These are phyloP conservation scores for Phtheirospermum japonicum DNA, from an alignment of 257 asterid species.

Conservation along the genomic window DNA sequence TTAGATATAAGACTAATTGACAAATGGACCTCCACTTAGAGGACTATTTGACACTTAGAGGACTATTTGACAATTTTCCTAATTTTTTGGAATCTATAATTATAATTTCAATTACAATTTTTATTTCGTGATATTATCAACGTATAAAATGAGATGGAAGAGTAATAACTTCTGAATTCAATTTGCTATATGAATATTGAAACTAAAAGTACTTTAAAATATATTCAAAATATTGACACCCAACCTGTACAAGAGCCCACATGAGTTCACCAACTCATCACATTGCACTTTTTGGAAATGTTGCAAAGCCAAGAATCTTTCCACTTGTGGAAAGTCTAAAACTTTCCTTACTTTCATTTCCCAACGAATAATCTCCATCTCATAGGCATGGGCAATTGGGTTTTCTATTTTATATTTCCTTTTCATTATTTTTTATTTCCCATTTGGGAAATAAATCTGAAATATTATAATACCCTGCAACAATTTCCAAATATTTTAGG, in stretches of 20 bases:
- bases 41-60: too few species aligned
- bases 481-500: neutral
- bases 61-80: too few species aligned
- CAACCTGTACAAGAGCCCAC: constrained; percentile 34
- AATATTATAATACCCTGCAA: constrained; percentile 1
- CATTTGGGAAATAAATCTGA: neutral
- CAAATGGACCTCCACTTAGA: too few species aligned
- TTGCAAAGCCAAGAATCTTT: constrained; percentile 39
- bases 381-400: constrained; percentile 24
- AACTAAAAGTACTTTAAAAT: neutral
- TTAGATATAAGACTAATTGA: too few species aligned
- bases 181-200: constrained; percentile 6
- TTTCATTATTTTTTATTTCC: neutral
- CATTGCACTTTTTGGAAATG: constrained; percentile 32
- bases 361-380: constrained; percentile 34
- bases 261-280: constrained; percentile 37
- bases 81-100: too few species aligned
- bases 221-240: neutral
- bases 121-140: too few species aligned
- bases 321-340: constrained; percentile 41
- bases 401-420: constrained; percentile 17
- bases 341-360: too few species aligned
- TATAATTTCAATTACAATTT: too few species aligned
- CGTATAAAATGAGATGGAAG: too few species aligned
- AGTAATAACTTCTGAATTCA: too few species aligned